Base-by-base conservation (phyloP, 2,329 filamentous ascomycete genomes). In the Ascochyta clinopodiicola region DNA sequence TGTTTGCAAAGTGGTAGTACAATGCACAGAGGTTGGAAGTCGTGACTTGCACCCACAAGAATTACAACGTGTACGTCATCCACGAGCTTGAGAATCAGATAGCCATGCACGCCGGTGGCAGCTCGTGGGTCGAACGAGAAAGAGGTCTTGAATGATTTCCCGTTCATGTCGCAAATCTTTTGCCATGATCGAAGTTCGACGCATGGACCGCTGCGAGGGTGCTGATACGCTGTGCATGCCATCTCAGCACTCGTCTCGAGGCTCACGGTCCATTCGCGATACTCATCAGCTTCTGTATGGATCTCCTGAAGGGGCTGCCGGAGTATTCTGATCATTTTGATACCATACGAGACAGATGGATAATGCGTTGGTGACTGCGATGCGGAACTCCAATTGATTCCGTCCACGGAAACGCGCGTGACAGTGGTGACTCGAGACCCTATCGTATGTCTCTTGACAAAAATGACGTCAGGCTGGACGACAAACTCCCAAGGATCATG, bases 161-260 rank as follows among this genome's bases (percentile, higher is more conserved):
- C 15, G 43, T 9, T 1, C 15, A 17, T 24, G 4, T 36, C 9
- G 6, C 13, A 15, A 3, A 45, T 36, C 12, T 36, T 8, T 15
- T 25, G 43, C 43, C 43, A 45, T 36, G 43, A 45, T 45, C 29
- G 43, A n/a, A 36, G 32, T 17, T 45, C 36, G 6, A 17, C 43
- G 19, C 15, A 10, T 35, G 32, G 13, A 45, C 15, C 21, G 21
- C 19, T 3, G 32, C 17, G 15, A 27, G 43, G 43, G 15, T 15
- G 43, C 15, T 36, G 43, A 19, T 45, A 25, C 3, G 43, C 43
- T 45, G 31, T 17, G 43, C 43, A 45, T 19, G 19, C 3, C 6
- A 24, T 15, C 7, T 15, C 21, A 36, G 43, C 21, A 34, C 15
- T 12, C 43, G 32, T 9, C 13, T 9, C 13, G n/a, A 45, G 15